A percentile compares a stretch with the other conserved stretches of the same genome.
These are phyloP conservation scores for Stenocarpella maydis DNA, from an alignment of 2,329 filamentous ascomycete species.

Conservation along the genomic window DNA sequence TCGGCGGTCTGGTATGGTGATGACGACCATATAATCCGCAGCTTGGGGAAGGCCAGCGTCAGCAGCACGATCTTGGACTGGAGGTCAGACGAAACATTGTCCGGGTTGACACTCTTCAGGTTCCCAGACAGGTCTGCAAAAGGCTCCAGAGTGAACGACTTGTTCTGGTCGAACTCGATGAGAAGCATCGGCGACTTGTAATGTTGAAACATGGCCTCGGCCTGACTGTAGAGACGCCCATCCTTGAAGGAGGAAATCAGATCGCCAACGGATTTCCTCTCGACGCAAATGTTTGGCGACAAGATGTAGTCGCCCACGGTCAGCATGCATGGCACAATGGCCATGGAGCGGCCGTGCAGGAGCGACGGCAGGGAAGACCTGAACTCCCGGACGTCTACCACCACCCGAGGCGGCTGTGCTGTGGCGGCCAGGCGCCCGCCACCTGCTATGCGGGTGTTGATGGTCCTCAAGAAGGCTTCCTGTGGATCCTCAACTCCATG, in stretches of 20 bases:
- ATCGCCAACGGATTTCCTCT: slow-evolving; percentile 93
- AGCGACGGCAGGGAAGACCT: slow-evolving; percentile 90
- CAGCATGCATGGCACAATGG: slow-evolving; percentile 92
- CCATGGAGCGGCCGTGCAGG: slow-evolving; percentile 86
- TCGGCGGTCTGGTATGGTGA: slow-evolving; percentile 96
- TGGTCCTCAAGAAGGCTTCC: slow-evolving; percentile 89
- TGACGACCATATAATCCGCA: slow-evolving; percentile 93
- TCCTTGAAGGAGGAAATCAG: slow-evolving; percentile 91
- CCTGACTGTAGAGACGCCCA: slow-evolving; percentile 89
- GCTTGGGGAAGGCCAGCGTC: slow-evolving; percentile 87
- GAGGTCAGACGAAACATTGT: slow-evolving; percentile 71
- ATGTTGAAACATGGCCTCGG: slow-evolving; percentile 92
- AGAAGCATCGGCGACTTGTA: slow-evolving; percentile 91
- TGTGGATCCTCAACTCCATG: slow-evolving; percentile 80
- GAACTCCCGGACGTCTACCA: slow-evolving; percentile 97
- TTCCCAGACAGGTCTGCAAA: slow-evolving; percentile 73
- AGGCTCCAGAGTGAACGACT: slow-evolving; percentile 92
- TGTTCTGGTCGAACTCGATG: slow-evolving; percentile 98
- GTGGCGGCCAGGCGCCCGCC: slow-evolving; percentile 86
- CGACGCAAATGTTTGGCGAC: slow-evolving; percentile 88
- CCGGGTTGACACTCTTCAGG: slow-evolving; percentile 68
- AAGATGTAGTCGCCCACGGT: slow-evolving; percentile 97
- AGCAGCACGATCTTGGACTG: slow-evolving; percentile 93
- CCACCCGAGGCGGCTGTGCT: slow-evolving; percentile 85
- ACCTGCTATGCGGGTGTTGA: slow-evolving; percentile 96